Percentiles rank a stretch among this genome's conserved stretches.
phyloP scores from a whole-genome alignment of 192 early-diverging fungal genomes.

The Kappamyces sp. region DNA sequence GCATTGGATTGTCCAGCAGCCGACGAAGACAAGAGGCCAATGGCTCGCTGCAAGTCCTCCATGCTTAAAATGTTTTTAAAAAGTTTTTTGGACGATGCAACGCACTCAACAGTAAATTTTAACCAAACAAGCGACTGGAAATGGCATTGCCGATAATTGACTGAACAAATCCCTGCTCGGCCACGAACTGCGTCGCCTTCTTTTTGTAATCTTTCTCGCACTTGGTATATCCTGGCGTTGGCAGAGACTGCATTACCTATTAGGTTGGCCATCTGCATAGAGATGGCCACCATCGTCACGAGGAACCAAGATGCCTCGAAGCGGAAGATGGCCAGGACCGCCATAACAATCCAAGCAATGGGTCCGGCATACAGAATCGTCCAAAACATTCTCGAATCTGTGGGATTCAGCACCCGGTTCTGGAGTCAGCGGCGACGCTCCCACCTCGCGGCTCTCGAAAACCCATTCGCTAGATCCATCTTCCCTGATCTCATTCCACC shows the following conservation, averaged over 20 bases:
- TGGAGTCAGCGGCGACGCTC: conserved; percentile 19
- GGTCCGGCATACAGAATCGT: conserved; percentile 80
- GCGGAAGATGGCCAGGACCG: conserved; percentile 67
- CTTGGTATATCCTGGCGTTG: conserved; percentile 69
- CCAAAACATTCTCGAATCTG: conserved; percentile 95
- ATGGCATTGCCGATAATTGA: conserved; percentile 10
- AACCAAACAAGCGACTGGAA: not conserved
- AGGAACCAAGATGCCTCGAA: conserved; percentile 77
- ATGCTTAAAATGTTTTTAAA: not conserved
- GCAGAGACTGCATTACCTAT: conserved; percentile 20
- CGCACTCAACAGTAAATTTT: conserved; percentile 8
- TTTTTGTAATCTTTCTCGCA: conserved; percentile 71
- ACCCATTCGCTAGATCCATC: conserved; percentile 95
- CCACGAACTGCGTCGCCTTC: not conserved
- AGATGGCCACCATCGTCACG: conserved; percentile 77
- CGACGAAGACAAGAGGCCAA: not conserved
- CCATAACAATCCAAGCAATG: conserved; percentile 70
- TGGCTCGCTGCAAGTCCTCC: conserved; percentile 5
- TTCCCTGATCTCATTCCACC: conserved; percentile 98
- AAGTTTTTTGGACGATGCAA: conserved; percentile 1
- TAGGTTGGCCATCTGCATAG: conserved; percentile 86
- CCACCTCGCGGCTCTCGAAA: conserved; percentile 87
- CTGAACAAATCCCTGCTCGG: conserved; percentile 14
- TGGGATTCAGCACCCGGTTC: conserved; percentile 69
- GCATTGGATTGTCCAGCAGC: conserved; percentile 65